Evolutionary conservation across 164 flowering plant species (phyloP).

Genomic region (Aristolochia contorta): DNA sequence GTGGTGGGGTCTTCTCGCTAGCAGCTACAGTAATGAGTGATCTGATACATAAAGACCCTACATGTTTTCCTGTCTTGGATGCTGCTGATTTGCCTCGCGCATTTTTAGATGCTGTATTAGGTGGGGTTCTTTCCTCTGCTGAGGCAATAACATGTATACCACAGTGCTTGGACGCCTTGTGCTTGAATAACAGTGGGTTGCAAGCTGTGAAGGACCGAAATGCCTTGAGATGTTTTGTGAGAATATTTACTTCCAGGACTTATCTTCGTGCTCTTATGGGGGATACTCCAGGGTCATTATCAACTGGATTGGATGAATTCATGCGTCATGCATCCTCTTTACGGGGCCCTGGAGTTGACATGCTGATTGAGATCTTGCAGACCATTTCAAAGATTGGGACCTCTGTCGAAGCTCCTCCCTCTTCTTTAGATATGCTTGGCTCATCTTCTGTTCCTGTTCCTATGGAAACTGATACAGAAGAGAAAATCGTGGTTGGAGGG

Average conservation of each 20-base stretch:
- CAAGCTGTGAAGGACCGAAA: conserved; percentile 81
- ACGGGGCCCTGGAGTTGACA: conserved; percentile 76
- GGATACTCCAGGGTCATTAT: conserved; percentile 65
- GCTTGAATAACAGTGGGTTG: conserved; percentile 75
- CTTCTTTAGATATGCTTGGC: conserved; percentile 26
- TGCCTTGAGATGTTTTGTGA: conserved; percentile 85
- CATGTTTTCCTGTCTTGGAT: conserved; percentile 69
- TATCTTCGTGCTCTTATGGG: conserved; percentile 66
- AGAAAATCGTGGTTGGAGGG: conserved; percentile 22
- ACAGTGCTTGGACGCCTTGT: conserved; percentile 87
- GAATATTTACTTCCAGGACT: conserved; percentile 67
- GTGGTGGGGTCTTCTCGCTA: conserved; percentile 90
- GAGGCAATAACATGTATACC: conserved; percentile 89
- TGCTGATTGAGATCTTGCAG: conserved; percentile 70
- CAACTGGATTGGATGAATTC: conserved; percentile 80
- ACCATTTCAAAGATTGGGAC: conserved; percentile 56
- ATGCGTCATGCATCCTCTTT: conserved; percentile 83
- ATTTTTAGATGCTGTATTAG: conserved; percentile 80
- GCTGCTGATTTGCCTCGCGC: conserved; percentile 77
- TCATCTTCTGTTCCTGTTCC: conserved; percentile 43
- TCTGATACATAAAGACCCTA: conserved; percentile 88
- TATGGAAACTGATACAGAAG: conserved; percentile 81
- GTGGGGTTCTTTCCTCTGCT: conserved; percentile 70
- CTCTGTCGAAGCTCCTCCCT: conserved; percentile 30
- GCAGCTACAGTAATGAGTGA: conserved; percentile 96